Evolutionary conservation across 768 basidiomycete species (phyloP), one percentile per base, ranked within the genome.

Genomic region (Leccinum fibrillosum): DNA sequence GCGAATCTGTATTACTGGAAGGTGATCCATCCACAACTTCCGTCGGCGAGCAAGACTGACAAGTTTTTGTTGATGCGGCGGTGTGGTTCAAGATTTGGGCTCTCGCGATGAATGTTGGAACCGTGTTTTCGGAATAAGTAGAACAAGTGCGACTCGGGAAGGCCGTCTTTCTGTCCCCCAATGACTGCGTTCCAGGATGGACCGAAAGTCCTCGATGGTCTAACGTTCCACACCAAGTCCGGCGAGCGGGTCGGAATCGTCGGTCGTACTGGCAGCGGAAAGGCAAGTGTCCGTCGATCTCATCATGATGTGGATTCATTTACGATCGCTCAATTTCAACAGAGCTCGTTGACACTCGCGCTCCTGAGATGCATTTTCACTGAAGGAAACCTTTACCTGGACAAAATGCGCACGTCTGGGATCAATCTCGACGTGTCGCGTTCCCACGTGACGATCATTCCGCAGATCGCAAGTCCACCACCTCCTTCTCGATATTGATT

Each of bases 351-450:
- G 50, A 53, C 50, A 5, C 55, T 55, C 13, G 19, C 55, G 19
- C 55, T 55, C 35, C 55, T 55, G n/a, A 35, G 50, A 53, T 55
- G 55, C 50, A 55, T 53, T 2, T 30, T 37, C 26, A 55, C 50
- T 6, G 49, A 55, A 8, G 55, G 55, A 26, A 34, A 53, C 1
- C 26, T 55, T 8, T 55, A 53, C 23, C 19, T 55, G 26, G 54
- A 55, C 13, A 52, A 52, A 26, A 7, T 55, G 50, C 49, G 26
- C 26, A 53, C 49, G 3, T 55, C 54, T 19, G 25, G 25, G 1
- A 28, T 55, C n/a, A 55, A 55, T 25, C 49, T 55, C 5, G 35
- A 53, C 26, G 26, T 32, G 1, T 55, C 53, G 35, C 55, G 50
- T 52, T 55, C 50, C 10, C 50, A 53, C 17, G 19, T 53, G 9